phyloP scores from a whole-genome alignment of 805 yeast species.

The Candida ascalaphidarum region DNA sequence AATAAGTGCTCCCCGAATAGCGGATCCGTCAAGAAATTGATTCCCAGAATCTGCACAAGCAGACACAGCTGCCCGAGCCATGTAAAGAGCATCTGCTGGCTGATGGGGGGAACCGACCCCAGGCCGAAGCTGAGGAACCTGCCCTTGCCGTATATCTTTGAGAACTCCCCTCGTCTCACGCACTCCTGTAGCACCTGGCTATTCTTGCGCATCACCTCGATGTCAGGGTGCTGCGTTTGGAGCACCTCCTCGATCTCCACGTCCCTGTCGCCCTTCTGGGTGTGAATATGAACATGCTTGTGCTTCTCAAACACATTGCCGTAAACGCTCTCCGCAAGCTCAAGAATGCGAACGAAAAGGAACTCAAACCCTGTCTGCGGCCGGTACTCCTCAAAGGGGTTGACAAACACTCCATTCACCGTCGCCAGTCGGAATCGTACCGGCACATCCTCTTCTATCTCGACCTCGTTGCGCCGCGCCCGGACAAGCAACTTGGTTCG shows the following conservation, averaged over 20 bases:
- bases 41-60: conserved; percentile 56
- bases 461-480: conserved; percentile 3
- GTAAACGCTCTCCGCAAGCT: conserved; percentile 51
- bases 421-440: conserved; percentile 26
- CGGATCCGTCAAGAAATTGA: conserved; percentile 84
- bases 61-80: conserved; percentile 96
- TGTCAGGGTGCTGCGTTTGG: conserved; percentile 53
- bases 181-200: conserved; percentile 20
- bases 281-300: no score
- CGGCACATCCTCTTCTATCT: neutral
- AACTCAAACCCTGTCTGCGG: conserved; percentile 88
- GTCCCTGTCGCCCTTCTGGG: conserved; percentile 23
- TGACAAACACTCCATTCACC: conserved; percentile 72
- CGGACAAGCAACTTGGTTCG: conserved; percentile 30
- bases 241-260: conserved; percentile 40
- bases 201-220: conserved; percentile 33
- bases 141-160: conserved; percentile 1
- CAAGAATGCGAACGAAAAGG: conserved; percentile 61
- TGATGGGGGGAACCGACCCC: conserved; percentile 17
- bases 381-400: conserved; percentile 86
- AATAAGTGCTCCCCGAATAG: conserved; percentile 61
- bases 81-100: conserved; percentile 55
- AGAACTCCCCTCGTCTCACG: conserved; percentile 9
- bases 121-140: conserved; percentile 2
- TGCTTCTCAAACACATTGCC: conserved; percentile 29